Percentiles rank a stretch among this genome's conserved stretches.
Conservation (phyloP, 2,329 filamentous ascomycete genomes). For the Zymoseptoria pseudotritici region DNA sequence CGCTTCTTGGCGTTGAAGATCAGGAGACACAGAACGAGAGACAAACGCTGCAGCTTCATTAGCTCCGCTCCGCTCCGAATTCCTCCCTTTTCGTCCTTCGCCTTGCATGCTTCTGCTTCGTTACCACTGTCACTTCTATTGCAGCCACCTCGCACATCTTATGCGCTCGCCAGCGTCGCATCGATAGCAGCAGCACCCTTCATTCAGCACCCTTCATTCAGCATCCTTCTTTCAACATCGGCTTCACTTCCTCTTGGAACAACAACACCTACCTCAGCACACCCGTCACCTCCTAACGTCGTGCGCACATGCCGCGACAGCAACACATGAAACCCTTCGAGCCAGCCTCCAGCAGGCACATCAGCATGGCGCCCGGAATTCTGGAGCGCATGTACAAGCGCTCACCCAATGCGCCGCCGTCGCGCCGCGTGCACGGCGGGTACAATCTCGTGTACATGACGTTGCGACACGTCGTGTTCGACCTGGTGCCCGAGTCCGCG, state of each 20-base stretch:
- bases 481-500: neutral
- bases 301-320: neutral
- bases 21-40: neutral
- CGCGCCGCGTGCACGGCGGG: neutral
- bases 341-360: neutral
- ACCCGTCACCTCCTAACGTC: neutral
- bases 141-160: neutral
- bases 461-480: constrained; percentile 1
- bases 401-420: neutral
- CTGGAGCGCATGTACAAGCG: neutral
- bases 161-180: neutral
- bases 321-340: neutral
- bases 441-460: neutral
- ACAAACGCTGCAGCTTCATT: neutral
- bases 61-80: neutral
- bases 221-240: neutral
- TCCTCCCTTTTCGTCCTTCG: no score
- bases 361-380: neutral
- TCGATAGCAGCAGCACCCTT: neutral
- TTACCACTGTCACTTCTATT: neutral
- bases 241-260: neutral
- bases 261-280: neutral
- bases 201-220: no score
- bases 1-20: neutral
- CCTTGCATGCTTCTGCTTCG: neutral